Percentiles rank a stretch among this genome's conserved stretches.
Evolutionary conservation across 306 rosid species (phyloP).

Genomic region (Acacia acuminata): DNA sequence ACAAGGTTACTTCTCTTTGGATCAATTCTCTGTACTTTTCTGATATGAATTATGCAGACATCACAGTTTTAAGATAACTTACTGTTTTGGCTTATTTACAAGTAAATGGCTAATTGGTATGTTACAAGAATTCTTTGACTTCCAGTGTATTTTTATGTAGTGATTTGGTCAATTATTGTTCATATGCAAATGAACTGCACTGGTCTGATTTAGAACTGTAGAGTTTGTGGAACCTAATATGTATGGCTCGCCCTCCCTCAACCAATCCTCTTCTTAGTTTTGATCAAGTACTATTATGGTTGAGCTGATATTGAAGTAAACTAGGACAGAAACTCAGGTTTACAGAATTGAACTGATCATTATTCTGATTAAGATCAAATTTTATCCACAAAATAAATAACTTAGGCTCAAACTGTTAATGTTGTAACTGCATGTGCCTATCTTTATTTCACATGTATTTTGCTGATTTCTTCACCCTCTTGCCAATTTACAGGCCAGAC

Average conservation of each 20-base stretch:
- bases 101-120: neutral
- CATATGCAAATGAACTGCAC: neutral
- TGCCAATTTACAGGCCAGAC: slow-evolving; percentile 51
- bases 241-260: neutral
- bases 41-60: neutral
- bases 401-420: neutral
- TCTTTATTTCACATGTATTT: slow-evolving; percentile 10
- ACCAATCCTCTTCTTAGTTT: neutral
- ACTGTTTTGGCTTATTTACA: neutral
- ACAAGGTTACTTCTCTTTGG: slow-evolving; percentile 44
- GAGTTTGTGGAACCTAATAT: neutral
- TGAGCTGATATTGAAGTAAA: neutral
- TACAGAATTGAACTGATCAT: neutral
- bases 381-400: neutral
- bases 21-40: neutral
- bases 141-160: neutral
- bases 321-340: neutral
- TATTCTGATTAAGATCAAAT: neutral
- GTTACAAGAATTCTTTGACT: neutral
- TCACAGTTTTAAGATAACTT: neutral
- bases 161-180: neutral
- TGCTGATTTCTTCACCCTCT: neutral
- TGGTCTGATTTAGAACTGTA: neutral
- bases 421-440: neutral
- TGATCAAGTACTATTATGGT: neutral